These are phyloP conservation scores for Pythium plurisporium DNA, from an alignment of 352 stramenopile genomes.

Conservation along the genomic window DNA sequence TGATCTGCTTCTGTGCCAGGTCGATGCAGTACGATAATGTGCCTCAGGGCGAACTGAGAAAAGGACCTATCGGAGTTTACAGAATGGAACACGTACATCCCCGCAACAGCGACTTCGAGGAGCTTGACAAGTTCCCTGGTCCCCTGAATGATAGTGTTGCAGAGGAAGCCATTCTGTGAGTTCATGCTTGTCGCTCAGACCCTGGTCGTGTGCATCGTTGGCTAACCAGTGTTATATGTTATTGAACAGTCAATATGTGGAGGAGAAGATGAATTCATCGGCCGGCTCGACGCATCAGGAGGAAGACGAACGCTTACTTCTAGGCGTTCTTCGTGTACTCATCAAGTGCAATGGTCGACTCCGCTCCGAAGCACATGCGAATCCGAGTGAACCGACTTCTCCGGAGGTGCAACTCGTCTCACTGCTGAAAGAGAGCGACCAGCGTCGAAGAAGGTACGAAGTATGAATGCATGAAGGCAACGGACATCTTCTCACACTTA, in stretches of 20 bases:
- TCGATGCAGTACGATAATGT: constrained; percentile 48
- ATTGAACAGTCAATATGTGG: constrained; percentile 42
- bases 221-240: background rate
- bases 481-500: too few relatives aligned
- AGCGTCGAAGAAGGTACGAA: constrained; percentile 46
- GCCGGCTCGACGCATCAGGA: constrained; percentile 23
- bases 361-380: constrained; percentile 41
- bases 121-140: constrained; percentile 74
- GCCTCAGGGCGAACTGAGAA: constrained; percentile 61
- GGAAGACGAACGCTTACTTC: constrained; percentile 67
- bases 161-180: constrained; percentile 59
- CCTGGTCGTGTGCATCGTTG: background rate
- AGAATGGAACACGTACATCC: constrained; percentile 76
- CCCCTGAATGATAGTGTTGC: constrained; percentile 58
- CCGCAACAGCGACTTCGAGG: constrained; percentile 58
- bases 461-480: background rate
- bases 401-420: constrained; percentile 65
- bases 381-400: constrained; percentile 49
- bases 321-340: constrained; percentile 63
- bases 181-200: background rate
- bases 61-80: constrained; percentile 77
- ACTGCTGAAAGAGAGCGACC: constrained; percentile 65
- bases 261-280: constrained; percentile 42
- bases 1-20: constrained; percentile 18
- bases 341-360: constrained; percentile 81